Conservation (phyloP, 805 yeast genomes). For the Groenewaldozyma salmanticensis region DNA sequence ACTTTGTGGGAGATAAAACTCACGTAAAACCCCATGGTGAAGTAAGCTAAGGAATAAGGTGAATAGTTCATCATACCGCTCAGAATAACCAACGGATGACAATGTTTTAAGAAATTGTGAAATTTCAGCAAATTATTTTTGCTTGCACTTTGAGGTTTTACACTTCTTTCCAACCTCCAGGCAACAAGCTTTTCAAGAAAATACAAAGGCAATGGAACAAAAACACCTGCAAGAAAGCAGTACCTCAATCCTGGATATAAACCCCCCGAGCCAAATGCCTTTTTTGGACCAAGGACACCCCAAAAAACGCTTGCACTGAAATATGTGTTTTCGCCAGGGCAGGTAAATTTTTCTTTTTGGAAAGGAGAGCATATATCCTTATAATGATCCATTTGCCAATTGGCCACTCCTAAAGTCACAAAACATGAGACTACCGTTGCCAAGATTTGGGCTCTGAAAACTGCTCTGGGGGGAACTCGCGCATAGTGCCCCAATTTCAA, state of each 20-base stretch:
- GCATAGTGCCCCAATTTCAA: conserved; percentile 53
- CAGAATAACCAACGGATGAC: conserved; percentile 10
- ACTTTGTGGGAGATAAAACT: conserved; percentile 34
- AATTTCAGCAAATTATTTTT: too few species aligned
- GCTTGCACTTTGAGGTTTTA: too few species aligned
- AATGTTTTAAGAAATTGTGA: neutral
- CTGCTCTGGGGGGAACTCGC: conserved; percentile 48
- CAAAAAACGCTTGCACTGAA: conserved; percentile 44
- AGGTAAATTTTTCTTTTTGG: conserved; percentile 29
- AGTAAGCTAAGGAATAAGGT: conserved; percentile 19
- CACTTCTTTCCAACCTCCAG: too few species aligned
- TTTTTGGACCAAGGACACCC: conserved; percentile 55
- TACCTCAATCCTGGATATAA: conserved; percentile 44
- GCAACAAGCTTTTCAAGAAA: conserved; percentile 1
- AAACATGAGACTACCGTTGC: conserved; percentile 12
- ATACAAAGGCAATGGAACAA: conserved; percentile 14
- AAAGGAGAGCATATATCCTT: conserved; percentile 22
- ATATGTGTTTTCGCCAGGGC: conserved; percentile 33
- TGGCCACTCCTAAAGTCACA: conserved; percentile 18
- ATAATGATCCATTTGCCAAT: conserved; percentile 23
- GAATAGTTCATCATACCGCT: conserved; percentile 31
- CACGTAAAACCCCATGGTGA: conserved; percentile 13
- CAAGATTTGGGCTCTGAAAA: conserved; percentile 39
- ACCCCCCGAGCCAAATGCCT: conserved; percentile 29
- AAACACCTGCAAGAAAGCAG: conserved; percentile 18